Conservation (phyloP, 2,329 filamentous ascomycete genomes). For the Didymella keratinophila region DNA sequence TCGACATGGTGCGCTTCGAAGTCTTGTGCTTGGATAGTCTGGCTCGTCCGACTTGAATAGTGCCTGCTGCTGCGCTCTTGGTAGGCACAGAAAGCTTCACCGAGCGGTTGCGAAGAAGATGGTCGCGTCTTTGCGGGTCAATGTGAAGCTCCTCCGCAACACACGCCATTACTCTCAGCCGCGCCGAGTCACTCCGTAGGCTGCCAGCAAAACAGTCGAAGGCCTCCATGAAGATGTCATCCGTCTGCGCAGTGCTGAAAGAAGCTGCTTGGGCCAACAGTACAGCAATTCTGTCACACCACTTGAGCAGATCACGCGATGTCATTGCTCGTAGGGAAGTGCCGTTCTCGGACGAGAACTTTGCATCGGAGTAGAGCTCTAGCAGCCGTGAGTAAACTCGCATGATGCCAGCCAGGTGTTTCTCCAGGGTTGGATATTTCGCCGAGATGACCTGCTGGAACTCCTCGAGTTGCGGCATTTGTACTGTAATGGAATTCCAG, state of each 20-base stretch:
- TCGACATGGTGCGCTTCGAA: slow-evolving; percentile 49
- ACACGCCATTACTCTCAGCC: slow-evolving; percentile 67
- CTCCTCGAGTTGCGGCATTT: slow-evolving; percentile 72
- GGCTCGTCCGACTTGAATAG: slow-evolving; percentile 52
- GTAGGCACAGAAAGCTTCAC: slow-evolving; percentile 63
- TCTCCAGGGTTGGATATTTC: slow-evolving; percentile 73
- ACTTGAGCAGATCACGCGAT: slow-evolving; percentile 85
- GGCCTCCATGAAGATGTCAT: slow-evolving; percentile 92
- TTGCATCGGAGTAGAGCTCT: slow-evolving; percentile 51
- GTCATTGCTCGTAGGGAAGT: slow-evolving; percentile 69
- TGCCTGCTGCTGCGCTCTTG: slow-evolving; percentile 38
- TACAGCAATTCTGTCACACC: slow-evolving; percentile 78
- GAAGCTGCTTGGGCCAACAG: slow-evolving; percentile 69
- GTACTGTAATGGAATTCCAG: slow-evolving; percentile 80
- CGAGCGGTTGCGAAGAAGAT: slow-evolving; percentile 76
- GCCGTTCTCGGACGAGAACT: slow-evolving; percentile 61
- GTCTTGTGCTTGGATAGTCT: slow-evolving; percentile 55
- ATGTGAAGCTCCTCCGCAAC: slow-evolving; percentile 90
- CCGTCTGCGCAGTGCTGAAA: slow-evolving; percentile 72
- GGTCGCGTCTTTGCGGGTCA: slow-evolving; percentile 79
- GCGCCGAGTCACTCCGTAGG: slow-evolving; percentile 70
- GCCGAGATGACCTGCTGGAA: slow-evolving; percentile 75
- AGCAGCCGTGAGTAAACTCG: slow-evolving; percentile 61
- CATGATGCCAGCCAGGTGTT: slow-evolving; percentile 63
- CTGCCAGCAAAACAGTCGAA: slow-evolving; percentile 91